phyloP scores from a whole-genome alignment of 306 rosid species.

The Carpinus viminea region DNA sequence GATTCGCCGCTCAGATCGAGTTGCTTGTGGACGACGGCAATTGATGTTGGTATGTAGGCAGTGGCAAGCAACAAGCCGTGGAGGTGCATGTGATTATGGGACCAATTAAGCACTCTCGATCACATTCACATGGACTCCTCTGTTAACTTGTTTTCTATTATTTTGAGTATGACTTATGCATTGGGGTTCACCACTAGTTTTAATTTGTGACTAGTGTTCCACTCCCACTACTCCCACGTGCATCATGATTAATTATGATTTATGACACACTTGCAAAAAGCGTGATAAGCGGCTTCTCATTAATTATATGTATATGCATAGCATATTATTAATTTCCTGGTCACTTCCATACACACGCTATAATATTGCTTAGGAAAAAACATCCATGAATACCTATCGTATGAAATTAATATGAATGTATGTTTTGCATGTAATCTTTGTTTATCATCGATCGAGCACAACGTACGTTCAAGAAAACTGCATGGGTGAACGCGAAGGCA shows the following conservation, averaged over 20 bases:
- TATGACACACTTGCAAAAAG: neutral
- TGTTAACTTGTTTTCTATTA: neutral
- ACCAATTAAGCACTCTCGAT: neutral
- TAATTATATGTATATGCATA: no score
- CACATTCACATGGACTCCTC: conserved; percentile 16
- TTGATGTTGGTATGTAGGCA: neutral
- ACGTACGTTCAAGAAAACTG: no score
- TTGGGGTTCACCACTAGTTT: neutral
- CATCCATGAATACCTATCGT: no score
- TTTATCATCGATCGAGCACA: no score
- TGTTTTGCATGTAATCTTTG: no score
- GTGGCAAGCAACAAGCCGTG: neutral
- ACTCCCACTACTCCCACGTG: no score
- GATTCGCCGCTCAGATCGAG: neutral
- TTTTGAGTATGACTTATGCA: neutral
- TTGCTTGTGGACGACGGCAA: conserved; percentile 13
- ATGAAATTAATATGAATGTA: no score
- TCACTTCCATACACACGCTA: no score
- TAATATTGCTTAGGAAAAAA: neutral
- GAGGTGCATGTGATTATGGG: conserved; percentile 18
- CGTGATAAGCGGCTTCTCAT: no score
- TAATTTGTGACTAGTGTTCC: neutral
- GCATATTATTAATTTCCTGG: no score
- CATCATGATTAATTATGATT: conserved; percentile 23
- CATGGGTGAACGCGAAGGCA: no score